phyloP scores from a whole-genome alignment of 345 rosid species.

The Pistacia integerrima region DNA sequence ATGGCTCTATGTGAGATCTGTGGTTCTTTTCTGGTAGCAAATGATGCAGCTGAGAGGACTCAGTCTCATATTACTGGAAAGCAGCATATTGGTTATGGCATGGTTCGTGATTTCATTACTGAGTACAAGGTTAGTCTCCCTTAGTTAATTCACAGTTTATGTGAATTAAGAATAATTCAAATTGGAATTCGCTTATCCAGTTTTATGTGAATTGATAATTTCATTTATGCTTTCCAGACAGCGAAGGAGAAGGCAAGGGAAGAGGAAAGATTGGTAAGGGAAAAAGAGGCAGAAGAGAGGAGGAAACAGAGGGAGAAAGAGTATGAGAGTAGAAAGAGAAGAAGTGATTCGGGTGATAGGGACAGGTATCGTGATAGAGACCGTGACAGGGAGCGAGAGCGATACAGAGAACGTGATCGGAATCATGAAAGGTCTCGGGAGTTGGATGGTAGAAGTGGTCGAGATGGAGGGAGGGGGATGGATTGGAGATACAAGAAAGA shows the following conservation, averaged over 20 bases:
- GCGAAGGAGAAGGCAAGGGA: conserved; percentile 84
- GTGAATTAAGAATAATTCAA: conserved; percentile 19
- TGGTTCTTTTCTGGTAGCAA: conserved; percentile 97
- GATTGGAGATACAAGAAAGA: conserved; percentile 79
- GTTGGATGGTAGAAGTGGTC: conserved; percentile 56
- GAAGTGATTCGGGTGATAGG: conserved; percentile 75
- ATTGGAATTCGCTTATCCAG: conserved; percentile 8
- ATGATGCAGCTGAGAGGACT: conserved; percentile 95
- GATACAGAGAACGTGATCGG: conserved; percentile 50
- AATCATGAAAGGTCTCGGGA: conserved; percentile 63
- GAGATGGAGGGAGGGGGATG: conserved; percentile 52
- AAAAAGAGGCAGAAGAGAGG: conserved; percentile 83
- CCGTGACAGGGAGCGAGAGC: conserved; percentile 62
- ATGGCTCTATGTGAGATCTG: conserved; percentile 96
- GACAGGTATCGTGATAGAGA: conserved; percentile 60
- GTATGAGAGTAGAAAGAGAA: conserved; percentile 50
- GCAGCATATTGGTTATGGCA: conserved; percentile 96
- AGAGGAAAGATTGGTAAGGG: conserved; percentile 77
- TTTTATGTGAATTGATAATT: conserved; percentile 14
- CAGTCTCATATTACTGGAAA: conserved; percentile 96
- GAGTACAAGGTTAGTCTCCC: conserved; percentile 67
- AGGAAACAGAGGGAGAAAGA: conserved; percentile 77
- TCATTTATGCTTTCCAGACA: conserved; percentile 47
- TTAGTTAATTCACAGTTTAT: conserved; percentile 11
- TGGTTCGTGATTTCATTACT: conserved; percentile 89